These are phyloP conservation scores for Tolypocladium inflatum DNA, from an alignment of 2,329 filamentous ascomycete genomes.

Conservation along the genomic window DNA sequence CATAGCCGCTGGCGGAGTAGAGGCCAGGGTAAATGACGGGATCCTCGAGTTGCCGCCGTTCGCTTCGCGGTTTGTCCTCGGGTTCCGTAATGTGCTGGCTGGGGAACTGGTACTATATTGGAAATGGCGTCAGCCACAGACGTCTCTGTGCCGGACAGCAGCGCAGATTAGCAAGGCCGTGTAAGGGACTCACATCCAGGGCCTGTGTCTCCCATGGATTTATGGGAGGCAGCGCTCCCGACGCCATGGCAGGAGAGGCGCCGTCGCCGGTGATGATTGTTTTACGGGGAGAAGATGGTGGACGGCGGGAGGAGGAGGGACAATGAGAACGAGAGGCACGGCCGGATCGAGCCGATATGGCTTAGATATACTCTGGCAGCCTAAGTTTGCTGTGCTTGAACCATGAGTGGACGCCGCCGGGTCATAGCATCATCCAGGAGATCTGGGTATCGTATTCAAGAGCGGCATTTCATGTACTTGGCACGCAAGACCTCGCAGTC, in stretches of 20 bases:
- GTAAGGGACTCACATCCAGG: conserved; percentile 19
- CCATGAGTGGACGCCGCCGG: not conserved
- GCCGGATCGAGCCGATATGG: not conserved
- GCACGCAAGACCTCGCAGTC: not conserved
- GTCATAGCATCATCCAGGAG: not conserved
- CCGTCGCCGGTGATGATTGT: not conserved
- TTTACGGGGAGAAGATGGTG: not conserved
- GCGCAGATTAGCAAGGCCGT: not conserved
- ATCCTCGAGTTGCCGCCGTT: conserved; percentile 25
- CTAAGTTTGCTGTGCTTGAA: not conserved
- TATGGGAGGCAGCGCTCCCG: conserved; percentile 11
- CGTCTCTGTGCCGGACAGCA: not conserved
- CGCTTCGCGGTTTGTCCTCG: conserved; percentile 1
- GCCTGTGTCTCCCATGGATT: conserved; percentile 26
- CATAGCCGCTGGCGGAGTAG: conserved; percentile 44
- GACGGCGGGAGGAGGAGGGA: not conserved
- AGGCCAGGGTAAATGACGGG: conserved; percentile 45
- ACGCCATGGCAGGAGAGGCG: conserved; percentile 3
- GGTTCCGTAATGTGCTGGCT: not conserved
- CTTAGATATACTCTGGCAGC: not conserved
- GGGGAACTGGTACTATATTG: not conserved
- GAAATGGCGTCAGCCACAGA: not conserved
- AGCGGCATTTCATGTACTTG: not conserved
- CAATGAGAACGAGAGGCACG: not conserved
- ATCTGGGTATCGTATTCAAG: not conserved